Evolutionary conservation across 2,329 filamentous ascomycete species (phyloP).

Genomic region (Hyphodiscus sp.): DNA sequence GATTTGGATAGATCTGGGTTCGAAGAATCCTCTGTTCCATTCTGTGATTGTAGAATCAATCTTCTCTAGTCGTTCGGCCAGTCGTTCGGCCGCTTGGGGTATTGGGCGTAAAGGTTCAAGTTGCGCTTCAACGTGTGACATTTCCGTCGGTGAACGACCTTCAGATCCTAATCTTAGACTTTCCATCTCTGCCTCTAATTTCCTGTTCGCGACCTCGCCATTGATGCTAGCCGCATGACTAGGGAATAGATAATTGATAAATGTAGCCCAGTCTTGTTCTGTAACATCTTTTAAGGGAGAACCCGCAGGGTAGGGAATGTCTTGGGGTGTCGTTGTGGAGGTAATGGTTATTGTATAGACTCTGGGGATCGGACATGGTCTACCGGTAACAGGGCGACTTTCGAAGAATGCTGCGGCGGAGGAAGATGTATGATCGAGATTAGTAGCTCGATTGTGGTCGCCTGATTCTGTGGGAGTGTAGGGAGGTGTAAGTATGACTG

Average conservation of each 20-base stretch:
- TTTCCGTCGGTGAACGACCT: constrained; percentile 21
- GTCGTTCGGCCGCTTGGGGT: neutral
- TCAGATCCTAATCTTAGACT: constrained; percentile 17
- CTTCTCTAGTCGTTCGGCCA: constrained; percentile 21
- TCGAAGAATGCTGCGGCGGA: constrained; percentile 25
- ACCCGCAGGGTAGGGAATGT: constrained; percentile 18
- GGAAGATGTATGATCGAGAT: constrained; percentile 10
- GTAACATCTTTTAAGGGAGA: constrained; percentile 37
- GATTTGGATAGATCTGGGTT: constrained; percentile 42
- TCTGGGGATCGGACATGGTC: constrained; percentile 26
- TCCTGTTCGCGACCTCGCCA: constrained; percentile 42
- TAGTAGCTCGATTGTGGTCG: constrained; percentile 3
- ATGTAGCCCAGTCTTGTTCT: constrained; percentile 51
- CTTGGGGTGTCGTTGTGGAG: constrained; percentile 10
- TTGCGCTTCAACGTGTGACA: constrained; percentile 37
- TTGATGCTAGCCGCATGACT: constrained; percentile 39
- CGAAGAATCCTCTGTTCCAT: constrained; percentile 54
- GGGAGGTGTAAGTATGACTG: constrained; percentile 23
- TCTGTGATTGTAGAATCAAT: constrained; percentile 40
- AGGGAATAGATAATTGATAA: constrained; percentile 50
- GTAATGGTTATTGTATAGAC: constrained; percentile 14
- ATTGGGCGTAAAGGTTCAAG: constrained; percentile 30
- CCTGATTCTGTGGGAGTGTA: constrained; percentile 18
- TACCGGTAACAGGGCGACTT: constrained; percentile 22
- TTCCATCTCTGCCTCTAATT: constrained; percentile 38